Base-by-base conservation (phyloP, 208 protist genomes). In the Acanthamoeba lugdunensis region DNA sequence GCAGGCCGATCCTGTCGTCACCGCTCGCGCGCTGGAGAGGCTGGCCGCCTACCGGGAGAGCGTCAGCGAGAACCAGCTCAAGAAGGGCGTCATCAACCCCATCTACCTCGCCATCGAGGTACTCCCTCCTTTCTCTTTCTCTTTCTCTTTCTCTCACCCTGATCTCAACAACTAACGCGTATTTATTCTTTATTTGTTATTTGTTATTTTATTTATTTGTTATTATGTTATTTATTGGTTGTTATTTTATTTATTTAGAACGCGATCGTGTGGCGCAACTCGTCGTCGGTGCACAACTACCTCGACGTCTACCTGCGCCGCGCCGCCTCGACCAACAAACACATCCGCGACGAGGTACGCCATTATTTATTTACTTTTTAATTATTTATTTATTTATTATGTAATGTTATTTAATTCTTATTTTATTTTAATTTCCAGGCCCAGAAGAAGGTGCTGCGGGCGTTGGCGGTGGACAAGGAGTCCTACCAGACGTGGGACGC, bases 31-130 rank as follows among this genome's bases (percentile, higher is more conserved):
- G 6, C 37, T 81, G 21, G 37, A 81, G 45, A 9, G 73, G 21
- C 23, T 81, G 33, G n/a, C 73, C 6, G 37, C 73, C 7, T 23
- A 81, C 73, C 8, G 73, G 8, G 73, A 81, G 45, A 25, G 18
- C 5, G 4, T 81, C 7, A 41, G 25, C 37, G 73, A 81, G 45
- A 33, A 23, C 14, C 73, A 81, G 73, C 73, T 81, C 8, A 41
- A 50, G 73, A 81, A 81, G 73, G 73, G 52, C 23, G 33, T 9
- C 45, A 30, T 81, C 37, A 81, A 81, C 73, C 16, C 45, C 21
- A 8, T 50, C 45, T 81, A 54, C 73, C 73, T 50, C 33, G 73
- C 73, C 73, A 81, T 81, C 6, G 73, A 81, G 73, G 73, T 50
- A 75, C 30, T 18, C n/a, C n/a, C n/a, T n/a, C n/a, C n/a, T n/a